A percentile compares a stretch with the other conserved stretches of the same genome.
Conservation (phyloP, 1,139 yeast genomes). For the Saccharomyces hybrid region DNA sequence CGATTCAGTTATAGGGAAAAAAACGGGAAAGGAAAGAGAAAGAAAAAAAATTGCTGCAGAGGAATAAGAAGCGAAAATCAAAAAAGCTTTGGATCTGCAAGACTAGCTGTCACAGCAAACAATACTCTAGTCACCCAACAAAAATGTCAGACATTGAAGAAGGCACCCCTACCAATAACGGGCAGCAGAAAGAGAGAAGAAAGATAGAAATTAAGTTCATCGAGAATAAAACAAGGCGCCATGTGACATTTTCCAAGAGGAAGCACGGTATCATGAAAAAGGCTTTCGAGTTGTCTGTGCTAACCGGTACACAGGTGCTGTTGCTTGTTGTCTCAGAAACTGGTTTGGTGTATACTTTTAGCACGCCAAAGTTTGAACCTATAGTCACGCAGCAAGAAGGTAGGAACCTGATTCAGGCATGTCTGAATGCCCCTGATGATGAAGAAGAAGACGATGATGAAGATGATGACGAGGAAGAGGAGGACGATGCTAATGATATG, state of each 20-base stretch:
- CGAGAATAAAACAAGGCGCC: slow-evolving; percentile 95
- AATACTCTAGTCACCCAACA: slow-evolving; percentile 13
- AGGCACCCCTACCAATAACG: slow-evolving; percentile 11
- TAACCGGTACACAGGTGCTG: slow-evolving; percentile 94
- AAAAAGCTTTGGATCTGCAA: background rate
- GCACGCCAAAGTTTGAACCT: slow-evolving; percentile 97
- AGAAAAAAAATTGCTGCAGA: background rate
- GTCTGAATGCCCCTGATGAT: slow-evolving; percentile 83
- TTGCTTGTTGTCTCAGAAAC: slow-evolving; percentile 93
- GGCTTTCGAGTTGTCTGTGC: slow-evolving; percentile 91
- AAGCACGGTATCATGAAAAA: slow-evolving; percentile 98
- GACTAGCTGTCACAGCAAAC: slow-evolving; percentile 10
- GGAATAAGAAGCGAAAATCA: background rate
- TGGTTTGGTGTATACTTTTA: slow-evolving; percentile 95
- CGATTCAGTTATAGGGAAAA: background rate
- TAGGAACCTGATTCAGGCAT: slow-evolving; percentile 91
- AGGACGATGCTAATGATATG: slow-evolving; percentile 8
- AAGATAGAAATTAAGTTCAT: slow-evolving; percentile 95
- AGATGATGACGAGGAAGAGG: slow-evolving; percentile 17
- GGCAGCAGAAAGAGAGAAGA: slow-evolving; percentile 56
- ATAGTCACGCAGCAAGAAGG: slow-evolving; percentile 96
- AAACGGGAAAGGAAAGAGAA: background rate
- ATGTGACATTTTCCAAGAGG: slow-evolving; percentile 93
- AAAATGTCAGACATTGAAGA: slow-evolving; percentile 6
- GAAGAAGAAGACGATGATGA: slow-evolving; percentile 45